These are phyloP conservation scores for Trichoderma sp. DNA, from an alignment of 2,329 filamentous ascomycete genomes.

Conservation along the genomic window DNA sequence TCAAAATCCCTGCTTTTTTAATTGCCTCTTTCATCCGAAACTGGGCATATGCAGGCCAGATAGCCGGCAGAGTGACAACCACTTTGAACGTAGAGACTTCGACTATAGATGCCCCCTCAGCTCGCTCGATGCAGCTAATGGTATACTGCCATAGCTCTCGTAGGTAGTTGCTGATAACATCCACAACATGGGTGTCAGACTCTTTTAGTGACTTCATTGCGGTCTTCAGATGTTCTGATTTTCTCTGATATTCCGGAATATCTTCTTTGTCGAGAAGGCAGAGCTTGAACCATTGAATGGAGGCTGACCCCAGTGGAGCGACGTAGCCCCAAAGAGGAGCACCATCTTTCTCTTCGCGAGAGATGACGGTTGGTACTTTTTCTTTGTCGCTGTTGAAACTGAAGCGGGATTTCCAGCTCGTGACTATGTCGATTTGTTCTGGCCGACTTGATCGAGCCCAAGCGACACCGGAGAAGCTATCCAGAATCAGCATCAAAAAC, in stretches of 20 bases:
- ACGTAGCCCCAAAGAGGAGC: slow-evolving; percentile 38
- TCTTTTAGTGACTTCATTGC: background rate
- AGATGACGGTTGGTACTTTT: slow-evolving; percentile 38
- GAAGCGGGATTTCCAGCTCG: slow-evolving; percentile 33
- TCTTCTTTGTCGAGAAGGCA: slow-evolving; percentile 40
- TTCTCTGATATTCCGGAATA: slow-evolving; percentile 30
- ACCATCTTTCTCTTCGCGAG: background rate
- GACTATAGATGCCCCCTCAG: slow-evolving; percentile 31
- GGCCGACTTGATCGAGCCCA: slow-evolving; percentile 39
- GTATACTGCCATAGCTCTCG: slow-evolving; percentile 38
- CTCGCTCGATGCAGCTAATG: slow-evolving; percentile 32
- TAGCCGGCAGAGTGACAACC: slow-evolving; percentile 48
- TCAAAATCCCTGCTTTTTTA: slow-evolving; percentile 41
- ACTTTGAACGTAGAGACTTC: slow-evolving; percentile 37
- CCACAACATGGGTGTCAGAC: slow-evolving; percentile 30
- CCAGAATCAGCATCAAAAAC: slow-evolving; percentile 2
- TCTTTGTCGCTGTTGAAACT: slow-evolving; percentile 33
- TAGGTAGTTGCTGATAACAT: slow-evolving; percentile 40
- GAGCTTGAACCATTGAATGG: slow-evolving; percentile 47
- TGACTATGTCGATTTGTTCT: slow-evolving; percentile 36
- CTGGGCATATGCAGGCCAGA: slow-evolving; percentile 47
- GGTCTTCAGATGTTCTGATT: slow-evolving; percentile 29
- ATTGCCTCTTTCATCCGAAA: slow-evolving; percentile 42
- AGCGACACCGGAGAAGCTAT: slow-evolving; percentile 45
- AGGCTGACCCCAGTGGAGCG: slow-evolving; percentile 29